Percentiles rank a stretch among this genome's conserved stretches.
phyloP scores from a whole-genome alignment of 768 basidiomycete species.

The Suillus luteus region DNA sequence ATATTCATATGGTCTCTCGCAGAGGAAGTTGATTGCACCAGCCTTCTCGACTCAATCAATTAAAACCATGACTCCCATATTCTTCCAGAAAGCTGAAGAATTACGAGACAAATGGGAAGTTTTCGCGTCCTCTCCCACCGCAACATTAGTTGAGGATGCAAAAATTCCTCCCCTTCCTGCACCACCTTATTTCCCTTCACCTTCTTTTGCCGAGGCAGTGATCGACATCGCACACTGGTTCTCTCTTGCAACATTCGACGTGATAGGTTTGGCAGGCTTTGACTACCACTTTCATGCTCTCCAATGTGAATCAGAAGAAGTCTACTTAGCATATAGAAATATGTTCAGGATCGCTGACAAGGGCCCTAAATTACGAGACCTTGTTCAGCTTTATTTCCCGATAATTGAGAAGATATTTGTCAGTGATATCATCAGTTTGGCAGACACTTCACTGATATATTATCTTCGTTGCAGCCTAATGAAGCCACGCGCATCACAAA shows the following conservation, averaged over 20 bases:
- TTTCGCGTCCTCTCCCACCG: conserved; percentile 23
- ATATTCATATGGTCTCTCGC: neutral
- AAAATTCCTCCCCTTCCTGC: conserved; percentile 15
- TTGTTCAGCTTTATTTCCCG: conserved; percentile 51
- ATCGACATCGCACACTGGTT: conserved; percentile 60
- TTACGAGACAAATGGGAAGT: conserved; percentile 46
- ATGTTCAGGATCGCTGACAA: conserved; percentile 53
- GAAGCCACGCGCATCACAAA: conserved; percentile 41
- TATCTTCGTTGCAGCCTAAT: conserved; percentile 39
- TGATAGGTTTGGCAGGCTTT: conserved; percentile 61
- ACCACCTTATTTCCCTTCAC: conserved; percentile 10
- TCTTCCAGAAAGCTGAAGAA: conserved; percentile 54
- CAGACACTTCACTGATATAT: neutral
- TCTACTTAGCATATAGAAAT: conserved; percentile 50
- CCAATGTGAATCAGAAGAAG: conserved; percentile 48
- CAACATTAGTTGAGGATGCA: neutral
- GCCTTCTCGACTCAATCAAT: conserved; percentile 51
- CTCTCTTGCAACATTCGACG: conserved; percentile 63
- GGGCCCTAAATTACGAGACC: conserved; percentile 39
- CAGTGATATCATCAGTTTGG: conserved; percentile 19
- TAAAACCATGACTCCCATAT: conserved; percentile 46
- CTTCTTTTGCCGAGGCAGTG: conserved; percentile 17
- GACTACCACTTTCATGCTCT: conserved; percentile 54
- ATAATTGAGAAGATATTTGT: conserved; percentile 48
- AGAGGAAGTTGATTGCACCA: conserved; percentile 51